Base-by-base conservation (phyloP, 75 land plant species). In the Pseudotsuga menziesii region DNA sequence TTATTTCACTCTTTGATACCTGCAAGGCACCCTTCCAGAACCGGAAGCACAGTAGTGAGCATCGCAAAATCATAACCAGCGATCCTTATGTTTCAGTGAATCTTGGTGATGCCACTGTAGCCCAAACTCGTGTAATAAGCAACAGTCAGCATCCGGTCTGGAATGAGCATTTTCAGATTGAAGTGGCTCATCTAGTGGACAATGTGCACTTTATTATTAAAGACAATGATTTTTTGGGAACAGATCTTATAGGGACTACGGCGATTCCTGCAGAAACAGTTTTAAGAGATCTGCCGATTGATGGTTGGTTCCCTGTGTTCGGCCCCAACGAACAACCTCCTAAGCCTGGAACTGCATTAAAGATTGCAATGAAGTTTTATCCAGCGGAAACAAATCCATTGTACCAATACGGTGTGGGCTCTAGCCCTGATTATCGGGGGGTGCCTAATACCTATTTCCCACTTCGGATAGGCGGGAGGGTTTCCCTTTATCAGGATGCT, bases 401-500 rank as follows among this genome's bases (percentile, higher is more conserved):
- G 58, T 88, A 91, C 62, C 61, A 57, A 36, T 62, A 66, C 56
- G 96, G 96, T 19, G 90, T 88, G 81, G 93, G 88, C 14, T 56
- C 81, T 7, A 80, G 79, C 7, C 84, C 86, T 4, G 76, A 78
- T 26, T 82, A 85, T 74, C 15, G 35, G 14, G 94, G 96, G 14
- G 98, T 95, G 69, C 90, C 89, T 1, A 83, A 80, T 59, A 87
- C 96, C 2, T 95, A 95, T 78, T 95, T 95, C 58, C 93, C 98
- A 1, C 80, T 89, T 23, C 75, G 89, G 5, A 91, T 77, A 77
- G 89, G 91, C 25, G 85, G 94, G 4, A 74, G 29, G 39, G 62
- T 95, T 11, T 91, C 89, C 0, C 89, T 95, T 44, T 95, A 95
- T 76, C 98, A 95, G 74, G 96, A 95, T 85, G 96, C 94, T 57